Evolutionary conservation across 768 basidiomycete species (phyloP), one percentile per base, ranked within the genome.

Genomic region (Boletus reticulatus): DNA sequence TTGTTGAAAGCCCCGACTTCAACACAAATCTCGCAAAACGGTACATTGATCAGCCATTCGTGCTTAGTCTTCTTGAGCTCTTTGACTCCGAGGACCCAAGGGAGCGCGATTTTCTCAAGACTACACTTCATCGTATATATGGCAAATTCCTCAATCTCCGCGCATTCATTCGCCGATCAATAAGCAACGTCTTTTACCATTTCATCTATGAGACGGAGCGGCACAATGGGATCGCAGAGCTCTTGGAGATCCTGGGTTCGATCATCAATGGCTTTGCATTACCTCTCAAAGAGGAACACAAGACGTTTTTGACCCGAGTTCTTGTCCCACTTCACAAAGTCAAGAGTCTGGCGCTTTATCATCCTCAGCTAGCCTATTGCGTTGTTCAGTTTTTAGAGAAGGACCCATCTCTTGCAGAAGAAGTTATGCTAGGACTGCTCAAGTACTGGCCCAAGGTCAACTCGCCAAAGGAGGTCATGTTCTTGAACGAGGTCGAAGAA

Each of bases 401-500:
- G 76, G 97, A 98, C 59, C 81, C 93, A 3, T 72, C 83, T 7
- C 79, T 98, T 44, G 95, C 94, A 20, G 92, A 98, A 75, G 95
- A 98, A 38, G 97, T 99, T 29, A 89, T 98, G 76, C 76, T 94
- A 62, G 97, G 97, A 19, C 79, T 99, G n/a, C 82, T 99, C 70
- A 89, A 89, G 72, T 99, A 82, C 73, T 99, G 97, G 97, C 97
- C 97, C 32, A 98, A 98, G 73, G 97, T 99, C 64, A 98, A 99
- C 73, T 94, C 92, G 34, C 95, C 95, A 16, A 99, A 99, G 77
- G 97, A 99, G 68, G 97, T 98, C 73, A 99, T 99, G 97, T 99
- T 92, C 77, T 78, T 99, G 55, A 98, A 98, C 73, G 97, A 99
- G 76, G 93, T 99, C 50, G 97, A 99, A 74, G 97, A 99, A 78